Conservation (phyloP, 768 basidiomycete genomes). For the Pulveroboletus sp. region DNA sequence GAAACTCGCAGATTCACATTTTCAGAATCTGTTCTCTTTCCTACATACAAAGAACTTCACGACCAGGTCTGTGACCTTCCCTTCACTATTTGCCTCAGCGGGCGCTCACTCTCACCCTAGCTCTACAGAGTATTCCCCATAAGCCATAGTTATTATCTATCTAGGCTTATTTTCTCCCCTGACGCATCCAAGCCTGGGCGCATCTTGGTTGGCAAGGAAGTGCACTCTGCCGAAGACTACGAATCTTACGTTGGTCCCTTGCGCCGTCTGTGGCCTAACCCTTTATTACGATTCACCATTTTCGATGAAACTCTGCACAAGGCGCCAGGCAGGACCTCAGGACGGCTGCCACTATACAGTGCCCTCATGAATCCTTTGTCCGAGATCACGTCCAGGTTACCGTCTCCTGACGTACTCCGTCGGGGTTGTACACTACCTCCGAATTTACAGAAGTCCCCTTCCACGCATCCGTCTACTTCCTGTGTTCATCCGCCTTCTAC, state of each 20-base stretch:
- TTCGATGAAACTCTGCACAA: slow-evolving; percentile 47
- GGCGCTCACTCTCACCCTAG: slow-evolving; percentile 36
- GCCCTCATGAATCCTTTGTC: background rate
- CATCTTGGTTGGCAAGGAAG: slow-evolving; percentile 59
- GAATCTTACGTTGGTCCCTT: slow-evolving; percentile 44
- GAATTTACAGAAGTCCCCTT: slow-evolving; percentile 18
- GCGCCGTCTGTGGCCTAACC: slow-evolving; percentile 51
- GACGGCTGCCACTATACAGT: slow-evolving; percentile 8
- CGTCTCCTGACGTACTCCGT: background rate
- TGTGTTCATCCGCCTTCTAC: slow-evolving; percentile 2
- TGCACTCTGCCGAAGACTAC: slow-evolving; percentile 57
- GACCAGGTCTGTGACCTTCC: slow-evolving; percentile 47
- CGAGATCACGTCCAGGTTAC: background rate
- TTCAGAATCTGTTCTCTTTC: slow-evolving; percentile 47
- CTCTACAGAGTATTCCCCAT: slow-evolving; percentile 68
- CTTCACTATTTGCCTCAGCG: background rate
- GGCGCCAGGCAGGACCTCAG: slow-evolving; percentile 15
- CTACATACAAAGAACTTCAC: slow-evolving; percentile 56
- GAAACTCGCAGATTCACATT: slow-evolving; percentile 70
- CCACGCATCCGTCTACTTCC: slow-evolving; percentile 13
- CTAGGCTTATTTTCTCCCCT: slow-evolving; percentile 66
- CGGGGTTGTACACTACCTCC: background rate
- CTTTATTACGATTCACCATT: slow-evolving; percentile 59
- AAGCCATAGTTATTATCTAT: slow-evolving; percentile 54
- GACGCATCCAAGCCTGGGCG: slow-evolving; percentile 48